Base-by-base conservation (phyloP, 306 rosid genomes). In the Argentina anserina region DNA sequence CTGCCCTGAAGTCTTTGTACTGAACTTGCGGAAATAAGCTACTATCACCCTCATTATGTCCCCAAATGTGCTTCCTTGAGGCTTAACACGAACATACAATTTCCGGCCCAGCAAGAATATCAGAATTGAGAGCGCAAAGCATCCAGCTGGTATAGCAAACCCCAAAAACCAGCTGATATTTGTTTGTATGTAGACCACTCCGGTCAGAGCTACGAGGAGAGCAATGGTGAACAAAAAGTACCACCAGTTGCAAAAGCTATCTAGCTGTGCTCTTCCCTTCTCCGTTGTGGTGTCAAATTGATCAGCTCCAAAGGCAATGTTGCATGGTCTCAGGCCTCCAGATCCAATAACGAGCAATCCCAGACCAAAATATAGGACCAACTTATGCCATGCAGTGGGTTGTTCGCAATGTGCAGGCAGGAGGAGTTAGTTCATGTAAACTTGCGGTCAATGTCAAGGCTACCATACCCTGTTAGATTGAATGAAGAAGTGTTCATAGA, bases 231-330 rank as follows among this genome's bases (percentile, higher is more conserved):
- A 90, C 59, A 84, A 29, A 31, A 90, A 72, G 75, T 82, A 88
- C 89, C 88, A 86, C 94, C 89, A 88, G 69, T 85, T 86, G 70
- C 75, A 80, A 78, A 88, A 90, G 81, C 92, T 86, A 70, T 87
- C 89, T 7, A 88, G 81, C 49, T 85, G 87, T 12, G 81, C 67
- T 69, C 74, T 26, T 23, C 94, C 94, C 70, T 83, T 80, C 68
- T 80, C 80, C 0, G 88, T 85, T 10, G 67, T 76, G 42, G 72
- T 74, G 55, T 88, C 86, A 21, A 90, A 87, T n/a, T 88, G 92
- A 62, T 90, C 86, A 6, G 90, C 90, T 25, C 97, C 97, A 31
- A 88, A 90, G 80, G 94, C 81, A 79, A 90, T 85, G 79, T 88
- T 88, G 79, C 90, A 90, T 9, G 92, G 89, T 60, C 92, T 79